Percentiles rank a stretch among this genome's conserved stretches.
Conservation (phyloP, 1,284 basidiomycete genomes). For the Leccinum griseonigrum region DNA sequence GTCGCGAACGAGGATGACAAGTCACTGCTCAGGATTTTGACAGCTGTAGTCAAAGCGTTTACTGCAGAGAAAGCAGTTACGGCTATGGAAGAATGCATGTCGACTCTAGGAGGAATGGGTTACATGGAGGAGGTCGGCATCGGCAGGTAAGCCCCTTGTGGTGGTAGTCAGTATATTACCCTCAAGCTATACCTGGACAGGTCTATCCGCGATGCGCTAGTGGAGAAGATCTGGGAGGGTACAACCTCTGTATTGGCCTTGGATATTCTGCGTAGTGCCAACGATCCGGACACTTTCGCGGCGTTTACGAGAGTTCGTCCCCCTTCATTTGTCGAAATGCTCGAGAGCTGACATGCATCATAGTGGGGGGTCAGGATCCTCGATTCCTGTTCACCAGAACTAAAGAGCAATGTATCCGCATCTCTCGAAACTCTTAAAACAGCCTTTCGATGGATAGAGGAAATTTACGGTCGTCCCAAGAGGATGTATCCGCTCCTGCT, state of each 20-base stretch:
- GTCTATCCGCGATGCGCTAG: constrained; percentile 61
- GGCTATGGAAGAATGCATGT: constrained; percentile 75
- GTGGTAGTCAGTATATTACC: not conserved
- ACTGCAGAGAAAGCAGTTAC: constrained; percentile 60
- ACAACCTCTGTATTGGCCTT: constrained; percentile 67
- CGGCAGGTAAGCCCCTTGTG: constrained; percentile 43
- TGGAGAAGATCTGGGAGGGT: constrained; percentile 85
- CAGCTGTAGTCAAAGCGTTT: constrained; percentile 72
- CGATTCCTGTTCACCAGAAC: constrained; percentile 37
- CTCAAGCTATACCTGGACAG: constrained; percentile 24
- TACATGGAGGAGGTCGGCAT: constrained; percentile 82
- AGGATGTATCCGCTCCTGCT: constrained; percentile 44
- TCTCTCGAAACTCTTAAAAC: constrained; percentile 34
- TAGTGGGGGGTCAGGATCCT: constrained; percentile 57
- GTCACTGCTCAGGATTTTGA: constrained; percentile 61
- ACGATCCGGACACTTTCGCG: constrained; percentile 37
- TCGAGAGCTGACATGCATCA: constrained; percentile 4
- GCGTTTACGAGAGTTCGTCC: constrained; percentile 38
- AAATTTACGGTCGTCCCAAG: constrained; percentile 17
- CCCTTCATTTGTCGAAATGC: not conserved
- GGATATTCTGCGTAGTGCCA: constrained; percentile 59
- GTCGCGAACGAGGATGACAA: constrained; percentile 48
- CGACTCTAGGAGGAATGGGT: constrained; percentile 72
- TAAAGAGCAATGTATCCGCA: constrained; percentile 28
- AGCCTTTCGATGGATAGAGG: constrained; percentile 33